A percentile compares a stretch with the other conserved stretches of the same genome.
These are phyloP conservation scores for Cryphonectria nitschkei DNA, from an alignment of 2,329 filamentous ascomycete species.

Conservation along the genomic window DNA sequence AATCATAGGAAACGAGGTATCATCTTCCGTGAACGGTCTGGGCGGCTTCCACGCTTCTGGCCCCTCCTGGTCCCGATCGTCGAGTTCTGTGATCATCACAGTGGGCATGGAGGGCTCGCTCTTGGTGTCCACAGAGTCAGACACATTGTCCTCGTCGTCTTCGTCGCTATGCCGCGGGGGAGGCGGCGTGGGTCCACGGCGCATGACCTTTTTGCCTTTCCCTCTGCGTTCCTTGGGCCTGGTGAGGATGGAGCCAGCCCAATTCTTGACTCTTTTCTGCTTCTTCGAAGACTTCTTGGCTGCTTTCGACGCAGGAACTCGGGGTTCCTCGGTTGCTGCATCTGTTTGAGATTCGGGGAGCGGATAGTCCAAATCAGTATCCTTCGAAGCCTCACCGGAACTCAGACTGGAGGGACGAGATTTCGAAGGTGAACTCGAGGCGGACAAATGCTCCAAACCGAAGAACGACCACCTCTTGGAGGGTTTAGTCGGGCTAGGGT, in stretches of 20 bases:
- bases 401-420: constrained; percentile 51
- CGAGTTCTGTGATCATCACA: constrained; percentile 47
- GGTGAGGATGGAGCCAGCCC: constrained; percentile 70
- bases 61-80: constrained; percentile 34
- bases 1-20: constrained; percentile 78
- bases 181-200: constrained; percentile 53
- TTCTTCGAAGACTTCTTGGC: constrained; percentile 40
- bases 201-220: constrained; percentile 48
- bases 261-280: constrained; percentile 75
- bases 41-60: constrained; percentile 43
- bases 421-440: constrained; percentile 51
- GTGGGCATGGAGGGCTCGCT: constrained; percentile 42
- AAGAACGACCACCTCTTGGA: constrained; percentile 67
- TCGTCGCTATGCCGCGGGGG: constrained; percentile 37
- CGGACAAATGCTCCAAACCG: constrained; percentile 58
- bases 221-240: constrained; percentile 58
- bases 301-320: constrained; percentile 34
- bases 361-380: constrained; percentile 32
- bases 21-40: constrained; percentile 54
- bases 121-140: constrained; percentile 33
- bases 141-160: constrained; percentile 37
- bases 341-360: constrained; percentile 45
- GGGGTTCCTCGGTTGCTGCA: constrained; percentile 32
- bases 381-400: constrained; percentile 45
- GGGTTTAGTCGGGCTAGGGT: constrained; percentile 54